Conservation (phyloP, 257 asterid genomes). For the Solanum appendiculatum region DNA sequence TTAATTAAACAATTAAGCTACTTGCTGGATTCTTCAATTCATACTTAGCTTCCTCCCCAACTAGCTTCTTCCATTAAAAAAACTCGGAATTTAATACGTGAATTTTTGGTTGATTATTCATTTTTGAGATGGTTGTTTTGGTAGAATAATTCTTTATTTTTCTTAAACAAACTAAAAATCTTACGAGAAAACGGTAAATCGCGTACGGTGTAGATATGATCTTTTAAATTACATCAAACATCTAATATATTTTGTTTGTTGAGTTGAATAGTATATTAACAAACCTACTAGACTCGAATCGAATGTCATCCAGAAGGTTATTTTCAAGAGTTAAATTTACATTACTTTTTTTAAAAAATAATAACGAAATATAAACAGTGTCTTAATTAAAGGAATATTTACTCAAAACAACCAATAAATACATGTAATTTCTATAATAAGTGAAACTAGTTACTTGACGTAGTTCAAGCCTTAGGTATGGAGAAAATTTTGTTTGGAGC, state of each 20-base stretch:
- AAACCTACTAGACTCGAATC: neutral
- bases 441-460: neutral
- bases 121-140: neutral
- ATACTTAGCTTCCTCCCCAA: neutral
- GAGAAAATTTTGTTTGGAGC: too few relatives aligned
- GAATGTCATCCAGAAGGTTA: neutral
- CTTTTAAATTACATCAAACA: neutral
- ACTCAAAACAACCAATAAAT: neutral
- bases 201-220: neutral
- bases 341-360: neutral
- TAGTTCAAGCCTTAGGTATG: too few relatives aligned
- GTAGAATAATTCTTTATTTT: neutral
- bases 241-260: neutral
- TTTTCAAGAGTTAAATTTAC: neutral
- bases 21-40: neutral
- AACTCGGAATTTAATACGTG: neutral
- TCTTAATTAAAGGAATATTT: neutral
- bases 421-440: neutral
- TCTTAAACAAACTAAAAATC: too few relatives aligned
- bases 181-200: neutral
- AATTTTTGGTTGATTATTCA: neutral
- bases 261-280: neutral
- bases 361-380: neutral
- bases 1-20: neutral
- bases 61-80: neutral